Base-by-base conservation (phyloP, 1,284 basidiomycete genomes). In the Tremellales sp. region DNA sequence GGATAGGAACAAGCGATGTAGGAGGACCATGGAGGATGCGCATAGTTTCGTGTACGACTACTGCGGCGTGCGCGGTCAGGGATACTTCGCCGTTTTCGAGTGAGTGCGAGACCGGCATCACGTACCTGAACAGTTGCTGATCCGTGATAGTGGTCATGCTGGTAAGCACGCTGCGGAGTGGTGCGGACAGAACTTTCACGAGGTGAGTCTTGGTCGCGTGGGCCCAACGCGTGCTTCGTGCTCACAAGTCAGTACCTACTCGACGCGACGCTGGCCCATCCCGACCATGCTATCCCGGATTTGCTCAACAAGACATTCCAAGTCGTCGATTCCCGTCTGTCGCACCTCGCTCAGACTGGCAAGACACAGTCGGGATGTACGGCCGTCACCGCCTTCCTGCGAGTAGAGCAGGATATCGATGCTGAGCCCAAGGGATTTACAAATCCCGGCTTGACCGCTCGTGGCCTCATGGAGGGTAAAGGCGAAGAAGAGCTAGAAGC, bases 151-250 rank as follows among this genome's bases (percentile, higher is more conserved):
- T 64, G 96, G 96, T 3, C 96, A 99, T 68, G 96, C 96, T 0
- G 96, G 96, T 19, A 97, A 97, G 70, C 89, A 97, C 66, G 91
- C 94, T 19, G 96, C 96, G 19, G 96, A 99, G 70, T 98, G 93
- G 93, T 98, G 96, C 74, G 93, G 94, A 22, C 80, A 83, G 61
- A 85, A 98, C 74, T 97, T 98, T 75, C 92, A 97, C 70, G 82
- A 92, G 77, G 89, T 89, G 67, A 60, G 79, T n/a, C 55, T 5
- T 7, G 8, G 11, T 42, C 17, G 7, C 22, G 27, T 26, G 12
- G 35, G 15, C 6, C n/a, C 4, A 17, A 33, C 36, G n/a, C 7
- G 33, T 17, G 40, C 7, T 22, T 23, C 24, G 43, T 44, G 45
- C n/a, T 5, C 17, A 10, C 8, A 17, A 19, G 15, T 22, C 41